Evolutionary conservation across 208 protist genomes (phyloP).

Genomic region (Naegleria lovaniensis): DNA sequence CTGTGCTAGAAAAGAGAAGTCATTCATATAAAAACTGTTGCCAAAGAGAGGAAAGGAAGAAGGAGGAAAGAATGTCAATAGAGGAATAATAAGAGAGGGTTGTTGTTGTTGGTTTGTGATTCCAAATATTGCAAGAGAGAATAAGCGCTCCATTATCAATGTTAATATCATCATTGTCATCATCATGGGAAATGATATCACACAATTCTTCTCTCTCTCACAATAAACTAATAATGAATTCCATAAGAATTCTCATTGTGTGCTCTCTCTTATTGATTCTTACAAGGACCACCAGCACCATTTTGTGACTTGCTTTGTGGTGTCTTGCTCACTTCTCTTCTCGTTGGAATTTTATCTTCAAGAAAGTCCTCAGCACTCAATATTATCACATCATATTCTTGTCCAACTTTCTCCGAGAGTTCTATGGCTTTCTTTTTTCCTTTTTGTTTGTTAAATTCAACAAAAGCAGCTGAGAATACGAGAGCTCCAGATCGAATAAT

Average conservation of each 20-base stretch:
- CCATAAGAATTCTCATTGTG: no score
- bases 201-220: no score
- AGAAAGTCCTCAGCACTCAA: slow-evolving; percentile 15
- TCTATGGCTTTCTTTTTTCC: slow-evolving; percentile 1
- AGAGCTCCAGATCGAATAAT: background rate
- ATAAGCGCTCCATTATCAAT: no score
- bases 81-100: background rate
- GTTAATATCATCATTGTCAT: no score
- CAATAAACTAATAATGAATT: no score
- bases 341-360: background rate
- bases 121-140: no score
- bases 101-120: no score
- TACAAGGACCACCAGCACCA: background rate
- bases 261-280: slow-evolving; percentile 5
- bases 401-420: background rate
- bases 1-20: no score
- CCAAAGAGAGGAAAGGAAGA: background rate
- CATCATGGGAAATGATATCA: no score
- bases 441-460: slow-evolving; percentile 25
- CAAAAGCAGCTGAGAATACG: background rate
- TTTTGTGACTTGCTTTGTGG: background rate
- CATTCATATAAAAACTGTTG: background rate
- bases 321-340: background rate
- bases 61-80: background rate
- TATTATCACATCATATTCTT: slow-evolving; percentile 23